These are phyloP conservation scores for Mycena metata DNA, from an alignment of 768 basidiomycete species.

Conservation along the genomic window DNA sequence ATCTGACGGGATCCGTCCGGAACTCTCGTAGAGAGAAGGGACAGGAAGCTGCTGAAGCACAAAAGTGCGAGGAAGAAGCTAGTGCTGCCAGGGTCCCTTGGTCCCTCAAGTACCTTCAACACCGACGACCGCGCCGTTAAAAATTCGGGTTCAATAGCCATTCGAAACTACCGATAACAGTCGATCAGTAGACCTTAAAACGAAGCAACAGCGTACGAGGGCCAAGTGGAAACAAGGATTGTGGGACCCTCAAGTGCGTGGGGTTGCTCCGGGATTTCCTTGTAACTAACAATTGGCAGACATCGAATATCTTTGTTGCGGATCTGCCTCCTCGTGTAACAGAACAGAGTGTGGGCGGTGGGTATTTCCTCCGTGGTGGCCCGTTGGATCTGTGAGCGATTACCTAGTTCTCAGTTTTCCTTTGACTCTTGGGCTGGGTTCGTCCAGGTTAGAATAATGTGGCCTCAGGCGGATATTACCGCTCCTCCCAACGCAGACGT, in stretches of 20 bases:
- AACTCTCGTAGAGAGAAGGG: constrained; percentile 96
- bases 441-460: constrained; percentile 95
- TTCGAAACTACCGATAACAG: no score
- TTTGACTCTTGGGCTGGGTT: constrained; percentile 4
- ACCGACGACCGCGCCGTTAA: constrained; percentile 71
- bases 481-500: constrained; percentile 81
- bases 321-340: constrained; percentile 91
- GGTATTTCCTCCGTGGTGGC: constrained; percentile 93
- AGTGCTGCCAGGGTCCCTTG: constrained; percentile 83
- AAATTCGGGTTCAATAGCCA: constrained; percentile 61
- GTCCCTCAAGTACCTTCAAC: constrained; percentile 87
- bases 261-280: not conserved
- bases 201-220: constrained; percentile 77
- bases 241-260: constrained; percentile 87
- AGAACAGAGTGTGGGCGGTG: constrained; percentile 87
- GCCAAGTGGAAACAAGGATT: constrained; percentile 91
- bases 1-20: constrained; percentile 83
- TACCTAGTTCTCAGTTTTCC: not conserved
- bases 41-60: constrained; percentile 91
- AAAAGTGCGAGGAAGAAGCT: constrained; percentile 87
- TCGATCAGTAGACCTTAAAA: no score
- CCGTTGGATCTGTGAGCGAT: constrained; percentile 86
- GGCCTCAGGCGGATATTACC: constrained; percentile 89
- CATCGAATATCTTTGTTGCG: constrained; percentile 96
- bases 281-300: constrained; percentile 59